Evolutionary conservation across 208 protist species (phyloP), one percentile per base, ranked within the genome.

Genomic region (Wallacemonas sp.): DNA sequence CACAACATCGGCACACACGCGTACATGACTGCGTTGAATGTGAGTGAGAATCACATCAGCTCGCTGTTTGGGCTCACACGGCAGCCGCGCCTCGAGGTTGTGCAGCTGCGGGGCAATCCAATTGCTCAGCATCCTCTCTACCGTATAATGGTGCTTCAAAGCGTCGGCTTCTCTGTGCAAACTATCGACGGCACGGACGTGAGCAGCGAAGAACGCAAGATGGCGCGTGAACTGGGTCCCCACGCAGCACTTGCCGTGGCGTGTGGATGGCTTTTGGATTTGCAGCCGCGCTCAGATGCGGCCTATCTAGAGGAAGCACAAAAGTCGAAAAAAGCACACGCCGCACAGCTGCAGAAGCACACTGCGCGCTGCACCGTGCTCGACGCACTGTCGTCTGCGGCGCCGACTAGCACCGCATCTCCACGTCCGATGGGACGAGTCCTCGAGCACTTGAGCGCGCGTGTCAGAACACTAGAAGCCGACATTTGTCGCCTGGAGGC

Each of bases 1-100:
- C 77, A 89, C 21, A 50, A 79, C 62, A 92, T 95, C 48, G 84
- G 86, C 24, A 92, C 84, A 19, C 89, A 93, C 63, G 74, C 82
- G 17, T 83, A 79, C 53, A 63, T 95, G 1, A 60, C 73, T 44
- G 74, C 85, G 58, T 46, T 91, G 12, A 50, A 84, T 24, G 53
- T 93, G 33, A 63, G 81, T 46, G 64, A 76, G 45, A 95, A 93
- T 39, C 34, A 32, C 1, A 81, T 95, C 5, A 55, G 68, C 3
- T 81, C 63, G 10, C 86, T 93, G 57, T 69, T 79, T 26, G 84
- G 86, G 5, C 77, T 95, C 21, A 92, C 86, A 2, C 73, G 72
- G 53, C 86, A 93, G 52, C 73, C 63, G 4, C 81, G 73, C 0
- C 76, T 95, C 27, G 37, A 78, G 6, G 60, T 66, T 2, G 41